These are phyloP conservation scores for Rubroboletus satanas DNA, from an alignment of 768 basidiomycete genomes.

Conservation along the genomic window DNA sequence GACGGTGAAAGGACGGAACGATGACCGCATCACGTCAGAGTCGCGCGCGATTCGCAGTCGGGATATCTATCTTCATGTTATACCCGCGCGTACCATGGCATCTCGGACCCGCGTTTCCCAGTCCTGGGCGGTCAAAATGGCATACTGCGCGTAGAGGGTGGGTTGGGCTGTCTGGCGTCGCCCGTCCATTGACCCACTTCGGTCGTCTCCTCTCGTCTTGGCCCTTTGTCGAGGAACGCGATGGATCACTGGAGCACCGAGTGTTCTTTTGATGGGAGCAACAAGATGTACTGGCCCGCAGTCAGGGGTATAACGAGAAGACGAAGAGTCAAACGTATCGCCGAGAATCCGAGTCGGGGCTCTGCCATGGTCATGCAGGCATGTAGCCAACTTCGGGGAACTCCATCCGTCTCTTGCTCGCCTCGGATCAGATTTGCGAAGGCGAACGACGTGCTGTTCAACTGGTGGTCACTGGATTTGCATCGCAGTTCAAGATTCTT, in stretches of 20 bases:
- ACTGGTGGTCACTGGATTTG: conserved; percentile 11
- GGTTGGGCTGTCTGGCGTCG: neutral
- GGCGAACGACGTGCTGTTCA: neutral
- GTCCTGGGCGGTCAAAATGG: neutral
- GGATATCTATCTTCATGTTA: neutral
- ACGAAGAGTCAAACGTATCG: neutral
- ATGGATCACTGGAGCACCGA: neutral
- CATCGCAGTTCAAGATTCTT: conserved; percentile 9
- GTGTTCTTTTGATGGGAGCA: neutral
- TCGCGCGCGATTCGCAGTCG: conserved; percentile 10
- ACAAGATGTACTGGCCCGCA: neutral
- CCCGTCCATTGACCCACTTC: neutral
- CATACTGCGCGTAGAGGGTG: neutral
- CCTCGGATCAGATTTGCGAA: conserved; percentile 24
- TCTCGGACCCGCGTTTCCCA: neutral
- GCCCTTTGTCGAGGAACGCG: neutral
- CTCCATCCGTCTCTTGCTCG: neutral
- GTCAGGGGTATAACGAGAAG: neutral
- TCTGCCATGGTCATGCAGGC: neutral
- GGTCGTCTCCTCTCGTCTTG: neutral
- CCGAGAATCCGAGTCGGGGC: conserved; percentile 8
- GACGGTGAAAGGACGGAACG: neutral
- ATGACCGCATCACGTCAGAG: conserved; percentile 2
- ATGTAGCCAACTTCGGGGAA: neutral
- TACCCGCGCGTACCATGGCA: neutral